Evolutionary conservation across 176 grass and related monocot species (phyloP), one percentile per base, ranked within the genome.

Genomic region (Aechmea fasciata): DNA sequence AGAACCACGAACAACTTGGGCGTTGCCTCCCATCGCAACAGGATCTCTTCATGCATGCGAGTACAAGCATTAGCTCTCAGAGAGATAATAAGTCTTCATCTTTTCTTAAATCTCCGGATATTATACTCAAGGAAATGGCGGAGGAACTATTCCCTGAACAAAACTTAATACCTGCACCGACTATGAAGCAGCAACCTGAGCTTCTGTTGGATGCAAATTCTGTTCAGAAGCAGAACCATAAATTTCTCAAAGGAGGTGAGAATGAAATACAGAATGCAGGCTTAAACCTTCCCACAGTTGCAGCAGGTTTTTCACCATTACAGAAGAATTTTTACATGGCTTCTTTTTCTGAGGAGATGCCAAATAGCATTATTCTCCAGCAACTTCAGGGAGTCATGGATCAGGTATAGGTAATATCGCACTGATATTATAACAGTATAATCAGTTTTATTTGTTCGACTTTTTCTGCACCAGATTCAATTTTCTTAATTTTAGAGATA

Each of bases 361-460:
- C 72, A 1, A 84, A 84, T 71, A 57, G 29, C 48, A 15, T 74
- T 49, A 68, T 78, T 11, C 87, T 91, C 73, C 72, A 85, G 13
- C 83, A 85, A 73, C 84, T 91, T 80, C 88, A 82, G 65, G 50
- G 82, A 54, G 66, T 77, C 25, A 66, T 87, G 62, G 72, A 79
- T 68, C 82, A 87, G 82, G 88, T 91, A 59, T 53, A 54, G 19
- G 41, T 67, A 15, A 18, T 20, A 59, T 17, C 9, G 54, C 75
- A 33, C 74, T 65, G 3, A 69, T 17, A n/a, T n/a, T 55, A 47
- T 33, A 52, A 1, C 49, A 24, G 53, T 20, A 24, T 64, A 50
- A n/a, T 9, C 64, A 51, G 23, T 47, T 65, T 25, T 33, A 47
- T 4, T 62, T 24, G 8, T 2, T 8, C 28, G n/a, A 1, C 33